These are phyloP conservation scores for Ensete glaucum DNA, from an alignment of 176 grass and related monocot genomes.

Conservation along the genomic window DNA sequence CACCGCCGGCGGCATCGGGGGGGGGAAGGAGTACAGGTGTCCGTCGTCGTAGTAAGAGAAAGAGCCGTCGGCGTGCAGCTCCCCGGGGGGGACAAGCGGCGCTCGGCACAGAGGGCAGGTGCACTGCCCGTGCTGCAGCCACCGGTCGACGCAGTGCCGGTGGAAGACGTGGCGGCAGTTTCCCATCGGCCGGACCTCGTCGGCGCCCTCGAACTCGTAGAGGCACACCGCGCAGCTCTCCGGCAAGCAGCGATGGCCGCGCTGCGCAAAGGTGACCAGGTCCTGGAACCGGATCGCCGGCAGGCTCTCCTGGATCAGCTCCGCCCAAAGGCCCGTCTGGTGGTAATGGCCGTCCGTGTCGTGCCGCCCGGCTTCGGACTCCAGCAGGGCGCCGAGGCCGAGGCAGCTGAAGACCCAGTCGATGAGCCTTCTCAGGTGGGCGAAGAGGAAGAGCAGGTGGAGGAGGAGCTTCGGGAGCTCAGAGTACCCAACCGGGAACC, in stretches of 20 bases:
- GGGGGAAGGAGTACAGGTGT: background rate
- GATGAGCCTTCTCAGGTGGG: slow-evolving; percentile 12
- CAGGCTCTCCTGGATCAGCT: slow-evolving; percentile 12
- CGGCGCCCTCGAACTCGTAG: slow-evolving; percentile 10
- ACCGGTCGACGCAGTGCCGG: slow-evolving; percentile 15
- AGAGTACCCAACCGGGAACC: slow-evolving; percentile 15
- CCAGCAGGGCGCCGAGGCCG: background rate
- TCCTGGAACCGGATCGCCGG: slow-evolving; percentile 11
- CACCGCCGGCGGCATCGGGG: background rate
- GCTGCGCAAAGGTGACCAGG: background rate
- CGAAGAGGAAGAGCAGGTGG: slow-evolving; percentile 16
- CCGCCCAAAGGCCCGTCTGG: background rate
- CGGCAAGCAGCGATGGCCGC: background rate
- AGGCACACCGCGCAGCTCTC: slow-evolving; percentile 17
- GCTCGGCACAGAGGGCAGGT: slow-evolving; percentile 17
- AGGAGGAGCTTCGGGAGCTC: slow-evolving; percentile 19
- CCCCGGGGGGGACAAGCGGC: background rate
- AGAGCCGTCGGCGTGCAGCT: background rate
- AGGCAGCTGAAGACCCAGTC: slow-evolving; percentile 2
- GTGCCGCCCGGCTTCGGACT: background rate
- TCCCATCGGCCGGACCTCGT: slow-evolving; percentile 11
- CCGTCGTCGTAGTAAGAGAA: background rate
- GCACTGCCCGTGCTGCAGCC: slow-evolving; percentile 14
- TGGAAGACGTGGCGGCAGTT: slow-evolving; percentile 19
- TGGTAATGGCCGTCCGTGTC: slow-evolving; percentile 1